These are phyloP conservation scores for Vanrija humicola DNA, from an alignment of 1,284 basidiomycete species.

Conservation along the genomic window DNA sequence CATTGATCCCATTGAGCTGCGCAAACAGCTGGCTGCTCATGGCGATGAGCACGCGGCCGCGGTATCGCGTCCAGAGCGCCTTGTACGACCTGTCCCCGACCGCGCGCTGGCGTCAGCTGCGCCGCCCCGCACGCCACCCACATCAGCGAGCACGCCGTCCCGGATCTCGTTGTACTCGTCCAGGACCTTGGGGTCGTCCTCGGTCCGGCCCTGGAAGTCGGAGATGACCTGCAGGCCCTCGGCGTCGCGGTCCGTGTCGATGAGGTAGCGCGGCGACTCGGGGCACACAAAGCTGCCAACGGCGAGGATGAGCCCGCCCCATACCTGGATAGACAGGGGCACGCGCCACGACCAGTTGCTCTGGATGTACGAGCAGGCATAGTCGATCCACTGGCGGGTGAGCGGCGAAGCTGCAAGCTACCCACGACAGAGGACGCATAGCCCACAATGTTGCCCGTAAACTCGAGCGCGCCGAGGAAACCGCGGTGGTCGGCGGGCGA, in stretches of 20 bases:
- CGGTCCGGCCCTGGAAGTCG: constrained; percentile 82
- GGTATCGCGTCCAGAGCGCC: constrained; percentile 84
- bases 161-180: constrained; percentile 92
- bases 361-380: constrained; percentile 83
- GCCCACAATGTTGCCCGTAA: constrained; percentile 88
- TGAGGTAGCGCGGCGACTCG: constrained; percentile 89
- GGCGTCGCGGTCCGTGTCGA: constrained; percentile 80
- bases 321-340: constrained; percentile 78
- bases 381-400: constrained; percentile 79
- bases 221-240: constrained; percentile 85
- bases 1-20: constrained; percentile 91
- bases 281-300: constrained; percentile 81
- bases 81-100: constrained; percentile 78
- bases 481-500: constrained; percentile 59
- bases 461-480: constrained; percentile 92
- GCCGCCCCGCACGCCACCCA: constrained; percentile 42
- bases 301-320: constrained; percentile 81
- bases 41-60: constrained; percentile 85
- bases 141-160: constrained; percentile 76
- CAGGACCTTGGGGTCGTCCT: constrained; percentile 66
- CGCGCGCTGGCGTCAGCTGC: constrained; percentile 50
- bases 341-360: constrained; percentile 78
- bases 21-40: constrained; percentile 97
- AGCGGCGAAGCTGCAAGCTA: constrained; percentile 13
- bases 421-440: constrained; percentile 91